Percentiles rank a stretch among this genome's conserved stretches.
Conservation (phyloP, 2,329 filamentous ascomycete species). For the Trematosphaeria pertusa region DNA sequence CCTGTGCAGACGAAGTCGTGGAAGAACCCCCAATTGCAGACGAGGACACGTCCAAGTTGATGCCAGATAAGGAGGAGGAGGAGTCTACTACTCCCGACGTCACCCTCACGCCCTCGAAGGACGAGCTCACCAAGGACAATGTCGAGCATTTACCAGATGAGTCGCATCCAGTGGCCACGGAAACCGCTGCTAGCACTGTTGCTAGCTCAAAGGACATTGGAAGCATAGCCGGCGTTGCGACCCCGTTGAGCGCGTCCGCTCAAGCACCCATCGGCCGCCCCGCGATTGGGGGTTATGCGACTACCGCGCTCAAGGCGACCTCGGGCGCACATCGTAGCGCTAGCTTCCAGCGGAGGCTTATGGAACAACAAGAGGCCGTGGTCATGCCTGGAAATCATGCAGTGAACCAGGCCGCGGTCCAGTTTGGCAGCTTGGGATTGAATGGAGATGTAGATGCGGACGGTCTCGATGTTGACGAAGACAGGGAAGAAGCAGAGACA, state of each 20-base stretch:
- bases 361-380: conserved; percentile 96
- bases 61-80: conserved; percentile 50
- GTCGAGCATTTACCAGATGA: conserved; percentile 87
- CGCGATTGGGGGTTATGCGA: conserved; percentile 74
- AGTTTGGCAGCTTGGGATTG: conserved; percentile 94
- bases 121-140: conserved; percentile 88
- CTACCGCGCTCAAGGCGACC: conserved; percentile 83
- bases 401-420: conserved; percentile 89
- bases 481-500: conserved; percentile 94
- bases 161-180: conserved; percentile 77
- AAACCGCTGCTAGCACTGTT: conserved; percentile 86
- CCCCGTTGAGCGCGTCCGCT: conserved; percentile 62
- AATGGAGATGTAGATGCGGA: conserved; percentile 70
- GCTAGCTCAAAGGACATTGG: conserved; percentile 81
- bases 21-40: conserved; percentile 35
- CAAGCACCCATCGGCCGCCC: conserved; percentile 67
- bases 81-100: conserved; percentile 60
- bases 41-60: conserved; percentile 37
- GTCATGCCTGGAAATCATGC: conserved; percentile 98
- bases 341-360: conserved; percentile 82
- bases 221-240: conserved; percentile 58
- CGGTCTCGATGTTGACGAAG: conserved; percentile 85
- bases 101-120: conserved; percentile 71
- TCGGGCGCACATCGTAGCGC: conserved; percentile 69
- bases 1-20: conserved; percentile 46